Evolutionary conservation across 2,329 filamentous ascomycete species (phyloP).

Genomic region (Fonsecaea monophora): DNA sequence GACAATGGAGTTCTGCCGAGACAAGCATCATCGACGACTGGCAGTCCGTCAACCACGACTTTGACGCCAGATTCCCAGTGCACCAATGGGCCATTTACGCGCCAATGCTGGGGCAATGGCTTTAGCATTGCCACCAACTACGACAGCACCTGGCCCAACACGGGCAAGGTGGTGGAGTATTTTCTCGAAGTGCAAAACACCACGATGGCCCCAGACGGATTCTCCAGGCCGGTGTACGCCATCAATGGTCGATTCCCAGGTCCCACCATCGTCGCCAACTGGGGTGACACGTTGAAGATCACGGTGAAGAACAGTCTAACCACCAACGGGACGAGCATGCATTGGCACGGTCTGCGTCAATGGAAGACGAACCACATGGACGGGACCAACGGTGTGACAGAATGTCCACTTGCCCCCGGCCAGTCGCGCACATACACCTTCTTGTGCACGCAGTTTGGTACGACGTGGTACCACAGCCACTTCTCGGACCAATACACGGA

Average conservation of each 20-base stretch:
- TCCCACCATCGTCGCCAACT: conserved; percentile 69
- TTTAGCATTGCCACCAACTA: conserved; percentile 41
- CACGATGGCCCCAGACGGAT: conserved; percentile 56
- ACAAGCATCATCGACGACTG: conserved; percentile 24
- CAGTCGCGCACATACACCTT: conserved; percentile 64
- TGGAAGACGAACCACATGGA: conserved; percentile 62
- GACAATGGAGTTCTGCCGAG: conserved; percentile 25
- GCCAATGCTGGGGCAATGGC: conserved; percentile 41
- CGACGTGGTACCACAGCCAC: conserved; percentile 68
- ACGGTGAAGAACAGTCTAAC: conserved; percentile 62
- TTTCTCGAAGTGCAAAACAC: conserved; percentile 38
- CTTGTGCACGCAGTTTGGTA: conserved; percentile 62
- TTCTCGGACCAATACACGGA: conserved; percentile 50
- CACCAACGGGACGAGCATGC: conserved; percentile 66
- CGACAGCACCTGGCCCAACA: conserved; percentile 40
- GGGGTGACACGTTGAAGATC: conserved; percentile 63
- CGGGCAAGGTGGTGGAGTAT: conserved; percentile 39
- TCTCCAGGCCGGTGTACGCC: conserved; percentile 49
- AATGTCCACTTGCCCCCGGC: conserved; percentile 61
- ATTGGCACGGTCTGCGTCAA: conserved; percentile 70
- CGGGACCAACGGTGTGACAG: conserved; percentile 61
- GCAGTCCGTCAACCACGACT: conserved; percentile 23
- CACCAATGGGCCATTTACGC: conserved; percentile 36
- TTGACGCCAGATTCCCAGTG: conserved; percentile 34
- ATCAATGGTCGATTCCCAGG: conserved; percentile 72